Percentiles rank a stretch among this genome's conserved stretches.
Conservation (phyloP, 345 rosid genomes). For the Geranium rotundifolium region DNA sequence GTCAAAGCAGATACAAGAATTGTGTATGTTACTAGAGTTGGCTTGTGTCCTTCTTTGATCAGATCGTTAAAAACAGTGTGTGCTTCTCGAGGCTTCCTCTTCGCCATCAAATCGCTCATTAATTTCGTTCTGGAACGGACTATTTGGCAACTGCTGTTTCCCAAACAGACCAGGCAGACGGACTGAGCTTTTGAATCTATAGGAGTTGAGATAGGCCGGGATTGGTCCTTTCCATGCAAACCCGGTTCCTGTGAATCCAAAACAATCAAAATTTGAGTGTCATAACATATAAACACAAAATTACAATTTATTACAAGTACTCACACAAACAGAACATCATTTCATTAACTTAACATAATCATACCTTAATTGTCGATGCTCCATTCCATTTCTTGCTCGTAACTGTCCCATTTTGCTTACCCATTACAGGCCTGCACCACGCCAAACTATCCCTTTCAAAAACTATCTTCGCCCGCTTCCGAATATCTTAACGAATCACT, state of each 20-base stretch:
- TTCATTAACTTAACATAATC: neutral
- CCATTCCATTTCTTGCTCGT: slow-evolving; percentile 20
- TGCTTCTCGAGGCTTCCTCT: slow-evolving; percentile 73
- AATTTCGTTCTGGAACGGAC: slow-evolving; percentile 83
- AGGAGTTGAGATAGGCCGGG: slow-evolving; percentile 20
- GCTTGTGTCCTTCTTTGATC: slow-evolving; percentile 72
- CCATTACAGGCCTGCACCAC: slow-evolving; percentile 17
- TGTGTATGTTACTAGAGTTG: slow-evolving; percentile 76
- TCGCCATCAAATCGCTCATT: slow-evolving; percentile 62
- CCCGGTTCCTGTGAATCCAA: slow-evolving; percentile 25
- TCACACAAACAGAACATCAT: neutral
- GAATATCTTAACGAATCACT: slow-evolving; percentile 1
- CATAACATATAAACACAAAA: neutral
- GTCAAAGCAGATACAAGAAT: slow-evolving; percentile 67
- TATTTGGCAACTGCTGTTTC: slow-evolving; percentile 46
- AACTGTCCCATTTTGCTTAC: slow-evolving; percentile 23
- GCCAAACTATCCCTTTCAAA: neutral
- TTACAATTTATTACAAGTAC: neutral
- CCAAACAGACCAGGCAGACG: slow-evolving; percentile 47
- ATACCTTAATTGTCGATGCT: slow-evolving; percentile 33
- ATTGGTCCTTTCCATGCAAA: slow-evolving; percentile 22
- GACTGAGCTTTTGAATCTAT: slow-evolving; percentile 18
- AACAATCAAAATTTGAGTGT: slow-evolving; percentile 6
- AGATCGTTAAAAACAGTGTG: slow-evolving; percentile 46
- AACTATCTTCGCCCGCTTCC: slow-evolving; percentile 5